These are phyloP conservation scores for Ceratocystis variospora DNA, from an alignment of 2,329 filamentous ascomycete species.

Conservation along the genomic window DNA sequence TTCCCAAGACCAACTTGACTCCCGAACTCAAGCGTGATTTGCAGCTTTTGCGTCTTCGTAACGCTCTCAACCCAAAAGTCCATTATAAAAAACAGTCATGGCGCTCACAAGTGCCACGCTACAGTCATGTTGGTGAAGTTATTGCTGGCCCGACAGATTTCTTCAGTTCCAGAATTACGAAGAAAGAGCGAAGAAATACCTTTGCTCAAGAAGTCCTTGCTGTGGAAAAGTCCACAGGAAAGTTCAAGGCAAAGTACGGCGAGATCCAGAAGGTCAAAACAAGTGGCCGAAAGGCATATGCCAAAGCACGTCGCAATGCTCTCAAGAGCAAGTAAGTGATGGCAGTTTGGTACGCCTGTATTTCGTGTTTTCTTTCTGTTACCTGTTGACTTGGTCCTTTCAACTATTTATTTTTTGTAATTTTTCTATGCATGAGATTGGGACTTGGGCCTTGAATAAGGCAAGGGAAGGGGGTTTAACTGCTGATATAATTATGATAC, in stretches of 20 bases:
- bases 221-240: slow-evolving; percentile 27
- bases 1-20: slow-evolving; percentile 73
- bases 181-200: slow-evolving; percentile 76
- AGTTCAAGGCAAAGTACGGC: slow-evolving; percentile 77
- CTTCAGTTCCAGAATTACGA: slow-evolving; percentile 64
- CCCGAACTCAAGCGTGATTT: slow-evolving; percentile 78
- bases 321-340: slow-evolving; percentile 13
- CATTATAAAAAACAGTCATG: slow-evolving; percentile 63
- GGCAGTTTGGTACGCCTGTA: neutral
- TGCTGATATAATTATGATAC: slow-evolving; percentile 16
- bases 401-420: neutral
- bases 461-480: neutral
- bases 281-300: slow-evolving; percentile 80
- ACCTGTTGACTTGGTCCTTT: neutral
- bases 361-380: neutral
- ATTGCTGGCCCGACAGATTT: slow-evolving; percentile 82
- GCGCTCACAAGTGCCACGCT: slow-evolving; percentile 51
- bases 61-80: slow-evolving; percentile 73
- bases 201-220: slow-evolving; percentile 74
- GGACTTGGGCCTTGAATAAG: neutral
- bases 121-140: slow-evolving; percentile 77
- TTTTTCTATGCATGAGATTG: slow-evolving; percentile 6
- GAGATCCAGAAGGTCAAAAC: slow-evolving; percentile 71
- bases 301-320: slow-evolving; percentile 29
- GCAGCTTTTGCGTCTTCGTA: slow-evolving; percentile 78